Base-by-base conservation (phyloP, 2,329 filamentous ascomycete genomes). In the Aspergillus glaucus region DNA sequence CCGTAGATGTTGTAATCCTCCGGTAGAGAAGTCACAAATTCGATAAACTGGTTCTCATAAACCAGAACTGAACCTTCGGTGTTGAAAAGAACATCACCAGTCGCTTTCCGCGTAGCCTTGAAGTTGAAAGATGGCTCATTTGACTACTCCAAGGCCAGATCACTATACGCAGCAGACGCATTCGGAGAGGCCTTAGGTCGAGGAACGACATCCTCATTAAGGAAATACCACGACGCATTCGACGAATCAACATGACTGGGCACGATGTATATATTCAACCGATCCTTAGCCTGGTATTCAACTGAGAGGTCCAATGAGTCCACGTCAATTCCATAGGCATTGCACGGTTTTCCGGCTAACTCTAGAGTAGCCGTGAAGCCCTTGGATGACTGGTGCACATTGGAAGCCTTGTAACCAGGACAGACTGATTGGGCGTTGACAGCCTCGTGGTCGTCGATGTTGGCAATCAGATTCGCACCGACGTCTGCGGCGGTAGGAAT, bases 301-400 rank as follows among this genome's bases (percentile, higher is more conserved):
- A 93, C 84, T 3, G 80, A 77, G 28, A 94, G 71, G 32, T 76
- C 78, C 44, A 94, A 71, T 4, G 77, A 72, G 21, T 83, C 75
- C 24, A 94, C 72, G 62, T 94, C 89, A 6, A 77, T 85, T 0
- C 89, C 88, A 55, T 92, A 94, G 19, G 82, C 79, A 65, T 92
- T 86, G 72, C 88, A 83, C 26, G 79, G 63, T 19, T 70, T 55
- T 3, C 79, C 80, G 34, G 78, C 78, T 46, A 83, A 62, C 0
- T 58, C 69, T 56, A 83, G 59, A 4, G 68, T 73, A 6, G 79
- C 80, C 2, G 70, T 76, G 45, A 83, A 69, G 3, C 79, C 79
- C 50, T 65, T 61, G 3, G 65, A 56, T 10, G 68, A 74, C 21
- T 73, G 64, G 39, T 72, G 56, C 9, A 82, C 69, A 51, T 75